Evolutionary conservation across 768 basidiomycete genomes (phyloP), one percentile per base, ranked within the genome.

Genomic region (Lepiota brunneoincarnata): DNA sequence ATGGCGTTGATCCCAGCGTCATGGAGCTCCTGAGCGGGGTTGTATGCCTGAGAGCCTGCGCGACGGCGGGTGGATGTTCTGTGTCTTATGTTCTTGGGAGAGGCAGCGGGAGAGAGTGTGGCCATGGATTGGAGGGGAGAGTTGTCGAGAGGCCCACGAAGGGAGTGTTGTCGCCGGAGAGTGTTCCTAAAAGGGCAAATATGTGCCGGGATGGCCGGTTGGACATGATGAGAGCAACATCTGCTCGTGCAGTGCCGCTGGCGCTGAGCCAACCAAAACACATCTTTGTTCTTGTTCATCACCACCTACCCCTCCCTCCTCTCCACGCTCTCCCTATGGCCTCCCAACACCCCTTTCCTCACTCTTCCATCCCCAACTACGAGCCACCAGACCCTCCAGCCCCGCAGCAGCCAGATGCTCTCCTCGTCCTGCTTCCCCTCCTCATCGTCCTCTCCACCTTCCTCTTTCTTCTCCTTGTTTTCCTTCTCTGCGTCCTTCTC

Each of bases 361-460:
- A 23, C 23, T 23, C 26, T 37, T 26, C 39, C 38, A 24, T 44
- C 14, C 20, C 18, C 35, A n/a, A n/a, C 51, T 60, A 63, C 40
- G 62, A 70, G 10, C 62, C 65, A 34, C 69, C 71, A 53, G 61
- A 66, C 39, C 20, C 54, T 7, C 58, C 52, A 17, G 39, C 66
- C 53, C 66, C 65, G 31, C 67, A 68, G 49, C 73, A 71, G 28
- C 76, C 77, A 49, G 88, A 91, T 63, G 81, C 88, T 26, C 83
- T 92, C 57, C 81, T 91, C 65, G 83, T 98, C 64, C 84, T 99
- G 55, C 82, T 99, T 5, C 96, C 96, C 23, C 81, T 99, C 50
- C 85, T 98, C 65, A 91, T 98, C 72, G 89, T 98, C 43, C 81
- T 98, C 31, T 88, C 91, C 20, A 93, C 93, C 4, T 89, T 98